Evolutionary conservation across 345 rosid genomes (phyloP).

Genomic region (Euphorbia peplus): DNA sequence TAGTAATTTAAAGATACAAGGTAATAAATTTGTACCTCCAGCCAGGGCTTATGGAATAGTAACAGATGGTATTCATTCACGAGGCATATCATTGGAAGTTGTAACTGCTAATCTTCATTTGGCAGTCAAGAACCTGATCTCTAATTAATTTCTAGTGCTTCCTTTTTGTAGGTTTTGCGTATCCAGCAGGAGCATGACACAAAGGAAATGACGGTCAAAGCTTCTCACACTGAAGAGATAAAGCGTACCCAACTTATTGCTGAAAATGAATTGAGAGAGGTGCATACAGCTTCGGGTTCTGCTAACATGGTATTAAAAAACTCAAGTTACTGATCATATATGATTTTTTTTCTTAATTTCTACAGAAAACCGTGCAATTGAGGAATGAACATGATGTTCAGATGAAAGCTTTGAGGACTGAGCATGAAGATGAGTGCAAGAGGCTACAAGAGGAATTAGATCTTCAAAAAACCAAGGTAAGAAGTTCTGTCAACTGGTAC

Average conservation of each 20-base stretch:
- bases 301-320: background rate
- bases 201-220: constrained; percentile 59
- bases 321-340: constrained; percentile 7
- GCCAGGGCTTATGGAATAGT: background rate
- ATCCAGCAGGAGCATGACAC: constrained; percentile 54
- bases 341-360: background rate
- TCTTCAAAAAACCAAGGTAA: constrained; percentile 70
- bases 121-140: background rate
- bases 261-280: constrained; percentile 72
- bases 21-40: background rate
- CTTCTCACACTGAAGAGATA: constrained; percentile 57
- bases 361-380: constrained; percentile 51
- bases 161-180: constrained; percentile 37
- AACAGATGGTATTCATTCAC: constrained; percentile 10
- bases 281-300: constrained; percentile 15
- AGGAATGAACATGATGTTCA: constrained; percentile 74
- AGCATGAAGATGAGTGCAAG: constrained; percentile 70
- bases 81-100: background rate
- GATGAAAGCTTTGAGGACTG: constrained; percentile 58
- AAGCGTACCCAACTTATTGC: constrained; percentile 61
- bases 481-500: constrained; percentile 17
- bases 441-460: constrained; percentile 66
- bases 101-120: background rate
- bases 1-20: background rate
- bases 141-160: constrained; percentile 14